A percentile compares a stretch with the other conserved stretches of the same genome.
Evolutionary conservation across 23 red algal species (phyloP).

Genomic region (Gracilaria vermiculophylla): DNA sequence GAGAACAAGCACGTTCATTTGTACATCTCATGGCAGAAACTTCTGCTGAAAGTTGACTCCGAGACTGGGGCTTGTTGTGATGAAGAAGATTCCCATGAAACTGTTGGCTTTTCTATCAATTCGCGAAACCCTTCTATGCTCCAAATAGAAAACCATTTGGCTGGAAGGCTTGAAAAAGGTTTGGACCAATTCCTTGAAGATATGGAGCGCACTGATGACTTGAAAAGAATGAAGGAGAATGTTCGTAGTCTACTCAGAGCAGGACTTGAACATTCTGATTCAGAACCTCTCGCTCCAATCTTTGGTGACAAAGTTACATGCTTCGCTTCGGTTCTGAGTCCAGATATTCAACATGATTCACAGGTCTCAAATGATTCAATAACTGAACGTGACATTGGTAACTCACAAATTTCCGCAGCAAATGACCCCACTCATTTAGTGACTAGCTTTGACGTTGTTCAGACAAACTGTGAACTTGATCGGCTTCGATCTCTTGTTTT

Average conservation of each 20-base stretch:
- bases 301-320: neutral
- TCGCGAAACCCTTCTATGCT: conserved; percentile 13
- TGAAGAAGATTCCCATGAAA: neutral
- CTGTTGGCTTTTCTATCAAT: neutral
- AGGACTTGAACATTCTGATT: neutral
- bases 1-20: neutral
- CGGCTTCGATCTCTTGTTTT: neutral
- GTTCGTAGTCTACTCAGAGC: neutral
- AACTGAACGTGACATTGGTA: neutral
- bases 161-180: neutral
- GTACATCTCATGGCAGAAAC: conserved; percentile 13
- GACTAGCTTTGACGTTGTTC: neutral
- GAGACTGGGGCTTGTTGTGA: conserved; percentile 25
- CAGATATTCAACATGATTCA: neutral
- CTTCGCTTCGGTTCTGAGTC: neutral
- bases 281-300: neutral
- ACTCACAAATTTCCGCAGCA: neutral
- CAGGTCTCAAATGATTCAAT: neutral
- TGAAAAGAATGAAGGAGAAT: neutral
- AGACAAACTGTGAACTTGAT: neutral
- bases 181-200: neutral
- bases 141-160: conserved; percentile 16
- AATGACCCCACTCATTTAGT: neutral
- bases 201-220: conserved; percentile 3
- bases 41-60: conserved; percentile 3